Conservation (phyloP, 2,329 filamentous ascomycete species). For the Karstenula rhodostoma region DNA sequence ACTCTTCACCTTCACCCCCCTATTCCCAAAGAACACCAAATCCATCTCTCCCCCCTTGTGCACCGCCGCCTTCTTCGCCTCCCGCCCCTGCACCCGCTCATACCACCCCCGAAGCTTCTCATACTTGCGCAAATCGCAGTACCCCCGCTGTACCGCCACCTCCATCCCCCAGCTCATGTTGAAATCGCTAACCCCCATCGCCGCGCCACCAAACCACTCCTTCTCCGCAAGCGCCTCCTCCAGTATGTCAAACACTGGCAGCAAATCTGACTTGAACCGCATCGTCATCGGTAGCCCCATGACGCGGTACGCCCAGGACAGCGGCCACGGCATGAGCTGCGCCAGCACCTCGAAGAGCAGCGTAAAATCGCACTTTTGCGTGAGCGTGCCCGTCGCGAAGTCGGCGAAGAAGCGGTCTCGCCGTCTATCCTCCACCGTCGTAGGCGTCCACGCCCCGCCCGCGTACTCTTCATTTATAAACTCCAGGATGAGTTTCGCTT, state of each 20-base stretch:
- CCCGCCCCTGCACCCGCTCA: slow-evolving; percentile 23
- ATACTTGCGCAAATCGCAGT: slow-evolving; percentile 42
- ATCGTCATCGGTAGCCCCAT: slow-evolving; percentile 29
- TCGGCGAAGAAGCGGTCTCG: slow-evolving; percentile 34
- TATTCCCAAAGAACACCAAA: slow-evolving; percentile 12
- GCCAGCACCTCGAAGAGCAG: slow-evolving; percentile 32
- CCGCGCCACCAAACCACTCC: slow-evolving; percentile 41
- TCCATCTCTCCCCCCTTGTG: slow-evolving; percentile 11
- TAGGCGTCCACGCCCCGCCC: slow-evolving; percentile 25
- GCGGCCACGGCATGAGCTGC: slow-evolving; percentile 24
- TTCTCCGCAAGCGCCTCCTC: slow-evolving; percentile 35
- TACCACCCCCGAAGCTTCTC: slow-evolving; percentile 44
- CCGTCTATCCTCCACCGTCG: slow-evolving; percentile 23
- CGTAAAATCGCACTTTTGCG: slow-evolving; percentile 19
- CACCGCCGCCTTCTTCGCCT: slow-evolving; percentile 12
- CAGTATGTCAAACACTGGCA: slow-evolving; percentile 28
- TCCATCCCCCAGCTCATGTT: slow-evolving; percentile 48
- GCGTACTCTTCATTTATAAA: slow-evolving; percentile 35
- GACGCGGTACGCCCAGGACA: slow-evolving; percentile 26
- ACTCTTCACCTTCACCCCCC: not conserved
- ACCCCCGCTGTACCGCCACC: slow-evolving; percentile 36
- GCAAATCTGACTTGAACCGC: slow-evolving; percentile 26
- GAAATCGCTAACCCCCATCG: slow-evolving; percentile 45
- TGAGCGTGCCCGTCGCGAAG: slow-evolving; percentile 30
- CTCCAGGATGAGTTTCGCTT: slow-evolving; percentile 36